Base-by-base conservation (phyloP, 2,329 filamentous ascomycete genomes). In the Fonsecaea pedrosoi region DNA sequence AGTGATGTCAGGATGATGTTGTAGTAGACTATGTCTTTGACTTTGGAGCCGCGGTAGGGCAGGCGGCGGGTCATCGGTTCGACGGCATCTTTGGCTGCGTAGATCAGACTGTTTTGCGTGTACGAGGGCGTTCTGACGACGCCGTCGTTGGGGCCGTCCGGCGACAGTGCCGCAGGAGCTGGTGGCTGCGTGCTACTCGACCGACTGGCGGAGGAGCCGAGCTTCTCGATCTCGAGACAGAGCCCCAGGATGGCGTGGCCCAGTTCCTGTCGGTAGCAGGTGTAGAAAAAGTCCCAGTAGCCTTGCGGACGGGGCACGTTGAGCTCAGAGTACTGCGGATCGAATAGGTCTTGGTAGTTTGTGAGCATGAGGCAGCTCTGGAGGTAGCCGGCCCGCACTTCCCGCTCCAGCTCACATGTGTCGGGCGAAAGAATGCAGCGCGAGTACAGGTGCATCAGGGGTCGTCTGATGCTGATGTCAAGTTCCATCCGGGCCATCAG, bases 271-370 rank as follows among this genome's bases (percentile, higher is more conserved):
- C 68, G 50, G 62, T 72, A 73, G 40, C 69, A 50, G 40, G 66
- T 69, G 59, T 72, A 67, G 60, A 69, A 73, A 55, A 69, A 71
- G 48, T 74, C 70, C 71, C 72, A 73, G 32, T 72, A 70, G 2
- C 71, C 64, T 34, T 68, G 69, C 1, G 72, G 70, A 5, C 72
- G 67, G 15, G 69, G 68, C 0, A 74, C 58, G 40, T 77, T 71
- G 12, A 75, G 63, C n/a, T 75, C 74, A 1, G 72, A 70, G 37
- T 74, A 72, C 7, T 66, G 71, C 0, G 75, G 75, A 53, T 77
- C 76, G 38, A 78, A 77, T 13, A 74, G 66, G 34, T 77, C 75
- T 61, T 77, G 76, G 21, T 74, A 76, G 25, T 73, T 74, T 2
- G 73, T 53, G 18, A 76, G 60, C 48, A 73, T 71, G 1, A 75